Percentiles rank a stretch among this genome's conserved stretches.
Evolutionary conservation across 2,329 filamentous ascomycete genomes (phyloP).

Genomic region (Exophiala calicioides): DNA sequence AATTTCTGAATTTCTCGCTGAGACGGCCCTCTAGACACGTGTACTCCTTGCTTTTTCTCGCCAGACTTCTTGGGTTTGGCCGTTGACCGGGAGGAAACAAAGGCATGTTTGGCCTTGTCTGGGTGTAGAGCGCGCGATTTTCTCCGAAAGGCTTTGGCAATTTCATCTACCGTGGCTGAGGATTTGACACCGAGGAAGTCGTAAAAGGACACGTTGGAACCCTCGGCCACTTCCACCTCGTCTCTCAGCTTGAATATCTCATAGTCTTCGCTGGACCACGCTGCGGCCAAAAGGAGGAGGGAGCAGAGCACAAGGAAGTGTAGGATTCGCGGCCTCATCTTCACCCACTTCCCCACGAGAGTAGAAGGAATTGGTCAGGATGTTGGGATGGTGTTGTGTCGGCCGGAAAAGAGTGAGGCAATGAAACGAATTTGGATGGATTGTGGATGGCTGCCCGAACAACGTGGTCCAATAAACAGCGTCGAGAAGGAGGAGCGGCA

Average conservation of each 20-base stretch:
- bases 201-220: slow-evolving; percentile 84
- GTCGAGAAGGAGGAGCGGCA: slow-evolving; percentile 8
- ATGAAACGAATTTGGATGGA: slow-evolving; percentile 10
- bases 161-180: slow-evolving; percentile 77
- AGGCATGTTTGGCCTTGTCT: slow-evolving; percentile 89
- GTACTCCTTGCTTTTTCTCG: slow-evolving; percentile 61
- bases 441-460: slow-evolving; percentile 22
- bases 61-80: slow-evolving; percentile 55
- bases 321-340: slow-evolving; percentile 69
- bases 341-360: slow-evolving; percentile 34
- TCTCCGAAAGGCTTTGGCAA: slow-evolving; percentile 92
- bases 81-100: slow-evolving; percentile 67
- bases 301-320: slow-evolving; percentile 68
- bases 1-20: slow-evolving; percentile 74
- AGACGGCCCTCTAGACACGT: slow-evolving; percentile 70
- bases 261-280: slow-evolving; percentile 92
- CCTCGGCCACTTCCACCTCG: slow-evolving; percentile 76
- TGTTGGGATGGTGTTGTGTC: slow-evolving; percentile 1
- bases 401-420: slow-evolving; percentile 11
- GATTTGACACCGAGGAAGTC: slow-evolving; percentile 78
- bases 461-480: slow-evolving; percentile 26
- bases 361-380: neutral
- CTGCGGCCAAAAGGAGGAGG: slow-evolving; percentile 66
- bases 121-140: slow-evolving; percentile 82
- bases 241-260: slow-evolving; percentile 96